Evolutionary conservation across 2,329 filamentous ascomycete species (phyloP).

Genomic region (Colletotrichum sp.): DNA sequence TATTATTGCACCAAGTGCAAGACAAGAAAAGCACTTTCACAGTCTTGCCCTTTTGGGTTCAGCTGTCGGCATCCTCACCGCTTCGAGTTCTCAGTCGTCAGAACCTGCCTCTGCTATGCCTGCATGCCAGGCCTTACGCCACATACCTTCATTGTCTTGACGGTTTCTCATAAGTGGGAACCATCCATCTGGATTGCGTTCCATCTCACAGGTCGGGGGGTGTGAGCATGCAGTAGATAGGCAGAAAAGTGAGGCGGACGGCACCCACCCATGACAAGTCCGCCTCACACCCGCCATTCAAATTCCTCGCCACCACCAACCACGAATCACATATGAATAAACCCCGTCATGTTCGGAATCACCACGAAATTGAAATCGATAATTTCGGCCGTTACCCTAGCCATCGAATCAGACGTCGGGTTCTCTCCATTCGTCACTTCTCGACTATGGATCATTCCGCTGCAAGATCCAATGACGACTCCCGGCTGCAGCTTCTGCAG

Average conservation of each 20-base stretch:
- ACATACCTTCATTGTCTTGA: conserved; percentile 11
- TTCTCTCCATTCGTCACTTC: conserved; percentile 8
- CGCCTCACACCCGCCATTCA: conserved; percentile 11
- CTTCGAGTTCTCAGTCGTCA: conserved; percentile 12
- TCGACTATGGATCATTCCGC: conserved; percentile 8
- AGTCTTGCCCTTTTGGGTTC: conserved; percentile 11
- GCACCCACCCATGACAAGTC: conserved; percentile 9
- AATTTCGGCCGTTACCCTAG: not conserved
- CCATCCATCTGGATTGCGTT: conserved; percentile 4
- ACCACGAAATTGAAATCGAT: not conserved
- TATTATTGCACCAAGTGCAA: conserved; percentile 13
- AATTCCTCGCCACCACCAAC: not conserved
- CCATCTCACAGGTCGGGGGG: conserved; percentile 5
- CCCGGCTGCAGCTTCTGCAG: conserved; percentile 17
- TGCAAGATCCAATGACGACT: conserved; percentile 19
- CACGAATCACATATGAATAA: not conserved
- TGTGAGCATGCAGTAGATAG: conserved; percentile 20
- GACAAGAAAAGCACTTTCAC: conserved; percentile 10
- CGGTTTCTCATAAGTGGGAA: conserved; percentile 3
- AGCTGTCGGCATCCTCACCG: conserved; percentile 17
- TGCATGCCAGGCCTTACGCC: conserved; percentile 18
- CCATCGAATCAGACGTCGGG: not conserved
- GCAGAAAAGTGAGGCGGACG: conserved; percentile 23
- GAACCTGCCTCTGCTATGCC: conserved; percentile 7
- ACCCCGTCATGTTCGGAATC: not conserved